phyloP scores from a whole-genome alignment of 2,329 filamentous ascomycete species.

The Fusarium oligoseptatum region DNA sequence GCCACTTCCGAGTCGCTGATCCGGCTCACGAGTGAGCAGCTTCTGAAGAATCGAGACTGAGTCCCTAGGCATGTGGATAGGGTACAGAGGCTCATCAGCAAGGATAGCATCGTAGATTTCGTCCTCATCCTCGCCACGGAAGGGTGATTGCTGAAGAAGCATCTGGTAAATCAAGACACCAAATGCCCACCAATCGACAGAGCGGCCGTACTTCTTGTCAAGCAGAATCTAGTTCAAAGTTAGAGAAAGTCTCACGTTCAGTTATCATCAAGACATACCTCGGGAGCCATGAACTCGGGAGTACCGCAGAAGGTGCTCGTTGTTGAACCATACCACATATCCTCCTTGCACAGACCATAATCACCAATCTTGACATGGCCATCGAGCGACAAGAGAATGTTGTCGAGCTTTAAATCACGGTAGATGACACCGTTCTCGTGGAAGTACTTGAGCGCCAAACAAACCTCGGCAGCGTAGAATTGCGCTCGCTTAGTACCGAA shows the following conservation, averaged over 20 bases:
- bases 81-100: slow-evolving; percentile 96
- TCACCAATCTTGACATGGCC: slow-evolving; percentile 99
- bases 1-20: slow-evolving; percentile 90
- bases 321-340: slow-evolving; percentile 99
- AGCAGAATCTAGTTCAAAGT: slow-evolving; percentile 79
- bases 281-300: slow-evolving; percentile 99
- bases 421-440: slow-evolving; percentile 99
- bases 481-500: slow-evolving; percentile 97
- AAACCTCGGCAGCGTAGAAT: slow-evolving; percentile 98
- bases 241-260: slow-evolving; percentile 43
- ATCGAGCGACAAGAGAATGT: slow-evolving; percentile 93
- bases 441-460: slow-evolving; percentile 97
- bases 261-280: slow-evolving; percentile 68
- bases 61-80: slow-evolving; percentile 98
- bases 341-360: slow-evolving; percentile 98
- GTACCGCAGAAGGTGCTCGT: slow-evolving; percentile 99
- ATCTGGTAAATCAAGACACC: slow-evolving; percentile 99
- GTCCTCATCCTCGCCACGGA: slow-evolving; percentile 98
- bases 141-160: slow-evolving; percentile 98
- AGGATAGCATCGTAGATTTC: slow-evolving; percentile 99
- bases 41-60: slow-evolving; percentile 98
- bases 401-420: slow-evolving; percentile 92
- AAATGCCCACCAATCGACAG: slow-evolving; percentile 99
- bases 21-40: slow-evolving; percentile 93
- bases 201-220: slow-evolving; percentile 97